Base-by-base conservation (phyloP, 345 rosid species). In the Iberis pinnata region DNA sequence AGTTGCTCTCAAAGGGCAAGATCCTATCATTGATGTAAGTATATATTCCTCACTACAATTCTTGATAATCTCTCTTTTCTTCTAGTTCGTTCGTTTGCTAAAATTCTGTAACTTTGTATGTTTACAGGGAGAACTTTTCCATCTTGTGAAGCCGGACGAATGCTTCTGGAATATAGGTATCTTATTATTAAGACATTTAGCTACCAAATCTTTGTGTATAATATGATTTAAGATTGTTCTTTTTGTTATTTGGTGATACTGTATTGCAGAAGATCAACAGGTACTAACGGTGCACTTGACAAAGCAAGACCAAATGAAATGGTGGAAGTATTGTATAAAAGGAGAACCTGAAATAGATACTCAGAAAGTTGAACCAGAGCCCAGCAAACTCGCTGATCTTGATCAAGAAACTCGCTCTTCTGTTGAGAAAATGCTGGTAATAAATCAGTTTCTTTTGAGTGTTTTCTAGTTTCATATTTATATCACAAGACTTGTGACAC, bases 381-480 rank as follows among this genome's bases (percentile, higher is more conserved):
- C 49, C 67, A 92, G 97, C 72, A 88, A 85, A 65, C 69, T 92
- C 12, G 73, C 82, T 52, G 97, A 92, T 72, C 77, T 88, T 39
- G 98, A 92, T 58, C 81, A 85, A 6, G 95, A 92, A 69, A 85
- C 95, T 32, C 72, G 97, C 39, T 78, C 72, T 39, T 85, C 97
- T 52, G 95, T 88, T 43, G 98, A 92, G 69, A 92, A 92, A 78
- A 88, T 85, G 98, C 85, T 88, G 98, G 98, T 85, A 81, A 25
- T 43, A 12, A 6, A 9, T 20, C 33, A 9, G 8, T 0, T 29
- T 29, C 10, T 29, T 9, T 29, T 7, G 5, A 2, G 2, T 29
- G 5, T 7, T 29, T 29, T 2, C 33, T 22, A 22, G 9, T 29
- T 7, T 42, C 6, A 22, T 3, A 22, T 22, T 22, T 22, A 22